phyloP scores from a whole-genome alignment of 1,139 yeast genomes.

The Candida gigantensis region DNA sequence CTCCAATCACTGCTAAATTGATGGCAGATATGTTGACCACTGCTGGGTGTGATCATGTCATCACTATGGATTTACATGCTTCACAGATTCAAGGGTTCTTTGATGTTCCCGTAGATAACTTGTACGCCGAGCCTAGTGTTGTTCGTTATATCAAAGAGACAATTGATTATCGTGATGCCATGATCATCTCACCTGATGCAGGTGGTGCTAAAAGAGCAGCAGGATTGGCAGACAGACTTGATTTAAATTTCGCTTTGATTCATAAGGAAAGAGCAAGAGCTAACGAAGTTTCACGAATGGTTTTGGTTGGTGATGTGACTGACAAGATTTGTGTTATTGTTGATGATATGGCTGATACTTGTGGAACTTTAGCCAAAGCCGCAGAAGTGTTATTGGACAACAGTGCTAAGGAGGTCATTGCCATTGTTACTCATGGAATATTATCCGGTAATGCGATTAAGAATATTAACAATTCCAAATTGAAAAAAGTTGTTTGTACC shows the following conservation, averaged over 20 bases:
- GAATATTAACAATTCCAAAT: slow-evolving; percentile 56
- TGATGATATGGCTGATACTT: slow-evolving; percentile 86
- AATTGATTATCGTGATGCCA: slow-evolving; percentile 47
- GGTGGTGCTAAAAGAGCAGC: slow-evolving; percentile 89
- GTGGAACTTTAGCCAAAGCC: slow-evolving; percentile 79
- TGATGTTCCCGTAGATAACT: slow-evolving; percentile 77
- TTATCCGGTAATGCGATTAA: slow-evolving; percentile 72
- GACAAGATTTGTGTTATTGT: slow-evolving; percentile 69
- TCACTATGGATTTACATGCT: slow-evolving; percentile 83
- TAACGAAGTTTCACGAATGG: slow-evolving; percentile 76
- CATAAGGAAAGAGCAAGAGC: slow-evolving; percentile 83
- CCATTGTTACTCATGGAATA: slow-evolving; percentile 79
- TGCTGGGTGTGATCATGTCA: slow-evolving; percentile 80
- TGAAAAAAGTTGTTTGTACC: slow-evolving; percentile 69
- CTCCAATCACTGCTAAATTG: slow-evolving; percentile 79
- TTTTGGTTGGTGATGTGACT: slow-evolving; percentile 73
- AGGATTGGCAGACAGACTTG: slow-evolving; percentile 73
- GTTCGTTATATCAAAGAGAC: slow-evolving; percentile 65
- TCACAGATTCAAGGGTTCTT: slow-evolving; percentile 85
- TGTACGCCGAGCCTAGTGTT: slow-evolving; percentile 79
- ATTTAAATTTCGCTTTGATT: slow-evolving; percentile 74
- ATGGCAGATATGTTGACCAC: slow-evolving; percentile 75
- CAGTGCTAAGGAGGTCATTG: slow-evolving; percentile 74
- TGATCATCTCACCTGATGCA: slow-evolving; percentile 73
- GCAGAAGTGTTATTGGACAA: slow-evolving; percentile 61